These are phyloP conservation scores for Candida quercuum DNA, from an alignment of 805 yeast genomes.

Conservation along the genomic window DNA sequence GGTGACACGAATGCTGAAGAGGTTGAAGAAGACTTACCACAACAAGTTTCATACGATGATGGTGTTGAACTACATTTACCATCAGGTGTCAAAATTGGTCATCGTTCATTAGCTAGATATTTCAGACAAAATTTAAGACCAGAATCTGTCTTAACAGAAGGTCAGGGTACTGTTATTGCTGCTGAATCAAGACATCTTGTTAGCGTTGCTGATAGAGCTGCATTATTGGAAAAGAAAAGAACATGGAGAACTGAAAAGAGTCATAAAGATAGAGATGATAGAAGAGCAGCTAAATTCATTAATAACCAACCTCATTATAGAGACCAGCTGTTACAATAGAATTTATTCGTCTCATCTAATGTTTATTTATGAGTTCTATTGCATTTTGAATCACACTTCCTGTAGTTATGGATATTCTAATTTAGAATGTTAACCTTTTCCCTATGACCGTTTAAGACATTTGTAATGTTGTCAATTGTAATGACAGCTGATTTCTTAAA, in stretches of 20 bases:
- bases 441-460: background rate
- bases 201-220: slow-evolving; percentile 38
- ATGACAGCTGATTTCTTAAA: background rate
- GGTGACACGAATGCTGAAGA: slow-evolving; percentile 27
- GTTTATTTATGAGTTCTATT: background rate
- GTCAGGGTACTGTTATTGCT: slow-evolving; percentile 81
- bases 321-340: slow-evolving; percentile 61
- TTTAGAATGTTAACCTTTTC: background rate
- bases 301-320: slow-evolving; percentile 88
- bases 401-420: background rate
- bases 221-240: slow-evolving; percentile 45
- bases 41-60: slow-evolving; percentile 43
- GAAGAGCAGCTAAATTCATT: slow-evolving; percentile 68
- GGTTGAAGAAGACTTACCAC: slow-evolving; percentile 32
- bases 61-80: slow-evolving; percentile 79
- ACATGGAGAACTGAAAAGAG: slow-evolving; percentile 63
- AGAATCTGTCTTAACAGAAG: slow-evolving; percentile 55
- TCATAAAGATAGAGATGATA: slow-evolving; percentile 42
- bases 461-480: background rate
- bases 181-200: slow-evolving; percentile 63
- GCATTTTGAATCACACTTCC: background rate
- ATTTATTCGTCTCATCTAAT: background rate
- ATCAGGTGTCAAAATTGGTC: slow-evolving; percentile 80
- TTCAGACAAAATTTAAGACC: slow-evolving; percentile 70
- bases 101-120: slow-evolving; percentile 74